Evolutionary conservation across 2,329 filamentous ascomycete genomes (phyloP), one percentile per base, ranked within the genome.

Genomic region (Stemphylium lycopersici): DNA sequence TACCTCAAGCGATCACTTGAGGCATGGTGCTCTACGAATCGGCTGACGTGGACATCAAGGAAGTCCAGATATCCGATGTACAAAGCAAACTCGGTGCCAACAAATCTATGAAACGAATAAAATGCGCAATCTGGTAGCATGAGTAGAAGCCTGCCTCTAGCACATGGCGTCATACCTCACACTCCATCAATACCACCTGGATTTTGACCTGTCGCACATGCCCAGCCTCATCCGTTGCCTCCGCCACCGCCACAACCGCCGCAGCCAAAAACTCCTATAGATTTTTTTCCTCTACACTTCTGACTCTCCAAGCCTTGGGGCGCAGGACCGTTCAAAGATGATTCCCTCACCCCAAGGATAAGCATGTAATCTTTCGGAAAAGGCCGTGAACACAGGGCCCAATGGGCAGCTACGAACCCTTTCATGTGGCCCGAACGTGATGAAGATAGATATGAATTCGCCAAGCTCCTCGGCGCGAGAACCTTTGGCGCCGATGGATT

Each of bases 391-490:
- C 12, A 26, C 6, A 13, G 16, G 22, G 22, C 16, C 6, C 4
- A 32, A 8, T 51, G 48, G 40, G 16, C 22, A 26, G 11, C 20
- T 12, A 38, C 32, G 6, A 13, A 38, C 6, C 32, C 40, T 20
- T 20, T 38, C 34, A 22, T 42, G 32, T 47, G 44, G 38, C 50
- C 38, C 8, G 6, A 15, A 5, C 29, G 12, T 10, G 22, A 43
- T 12, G 37, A 38, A 20, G 10, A 36, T 3, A n/a, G 24, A 3
- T 60, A 55, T 52, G 6, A 37, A 15, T 55, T 52, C 5, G 47
- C 24, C 4, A 48, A 33, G 10, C 48, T 41, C 20, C 37, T 62
- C 2, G 59, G 54, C 7, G 11, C 29, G 3, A 57, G 59, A 3
- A 4, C 33, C 3, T 56, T 41, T 29, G 33, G 44, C 20, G 37